Percentiles rank a stretch among this genome's conserved stretches.
Conservation (phyloP, 352 stramenopile genomes). For the Phytophthora crassamura region DNA sequence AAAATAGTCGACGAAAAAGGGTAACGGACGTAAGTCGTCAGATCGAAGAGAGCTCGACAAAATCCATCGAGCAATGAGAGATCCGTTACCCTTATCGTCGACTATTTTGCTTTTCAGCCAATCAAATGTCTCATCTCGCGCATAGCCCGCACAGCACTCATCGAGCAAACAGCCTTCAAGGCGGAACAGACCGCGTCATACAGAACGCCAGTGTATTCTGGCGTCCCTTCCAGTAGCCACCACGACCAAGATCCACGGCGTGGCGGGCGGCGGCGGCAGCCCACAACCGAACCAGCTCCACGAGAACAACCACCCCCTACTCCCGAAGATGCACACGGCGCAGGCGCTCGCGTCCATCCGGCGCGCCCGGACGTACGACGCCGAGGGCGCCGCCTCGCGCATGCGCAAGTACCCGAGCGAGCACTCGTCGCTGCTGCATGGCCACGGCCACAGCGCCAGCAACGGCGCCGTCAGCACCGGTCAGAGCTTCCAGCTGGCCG, state of each 20-base stretch:
- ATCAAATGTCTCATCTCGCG: no score
- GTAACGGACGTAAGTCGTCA: slow-evolving; percentile 20
- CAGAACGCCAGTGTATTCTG: slow-evolving; percentile 22
- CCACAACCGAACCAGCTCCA: slow-evolving; percentile 31
- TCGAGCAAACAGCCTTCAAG: slow-evolving; percentile 23
- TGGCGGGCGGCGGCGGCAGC: not conserved
- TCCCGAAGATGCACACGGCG: slow-evolving; percentile 61
- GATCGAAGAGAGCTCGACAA: slow-evolving; percentile 18
- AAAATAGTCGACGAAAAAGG: slow-evolving; percentile 8
- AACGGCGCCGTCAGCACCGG: slow-evolving; percentile 20
- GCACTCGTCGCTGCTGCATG: slow-evolving; percentile 44
- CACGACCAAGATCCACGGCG: slow-evolving; percentile 20
- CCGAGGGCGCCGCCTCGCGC: slow-evolving; percentile 19
- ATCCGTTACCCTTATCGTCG: no score
- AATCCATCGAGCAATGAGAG: no score
- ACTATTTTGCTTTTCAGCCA: no score
- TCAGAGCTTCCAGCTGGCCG: slow-evolving; percentile 6
- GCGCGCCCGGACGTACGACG: slow-evolving; percentile 55
- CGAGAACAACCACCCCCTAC: not conserved
- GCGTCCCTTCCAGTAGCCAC: slow-evolving; percentile 7
- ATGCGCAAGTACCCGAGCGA: slow-evolving; percentile 40
- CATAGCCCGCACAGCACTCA: slow-evolving; percentile 23
- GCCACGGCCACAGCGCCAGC: slow-evolving; percentile 27
- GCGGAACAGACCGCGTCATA: slow-evolving; percentile 29
- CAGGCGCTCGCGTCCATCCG: slow-evolving; percentile 67